phyloP scores from a whole-genome alignment of 163 green algal species.

The Scenedesmus sp. region DNA sequence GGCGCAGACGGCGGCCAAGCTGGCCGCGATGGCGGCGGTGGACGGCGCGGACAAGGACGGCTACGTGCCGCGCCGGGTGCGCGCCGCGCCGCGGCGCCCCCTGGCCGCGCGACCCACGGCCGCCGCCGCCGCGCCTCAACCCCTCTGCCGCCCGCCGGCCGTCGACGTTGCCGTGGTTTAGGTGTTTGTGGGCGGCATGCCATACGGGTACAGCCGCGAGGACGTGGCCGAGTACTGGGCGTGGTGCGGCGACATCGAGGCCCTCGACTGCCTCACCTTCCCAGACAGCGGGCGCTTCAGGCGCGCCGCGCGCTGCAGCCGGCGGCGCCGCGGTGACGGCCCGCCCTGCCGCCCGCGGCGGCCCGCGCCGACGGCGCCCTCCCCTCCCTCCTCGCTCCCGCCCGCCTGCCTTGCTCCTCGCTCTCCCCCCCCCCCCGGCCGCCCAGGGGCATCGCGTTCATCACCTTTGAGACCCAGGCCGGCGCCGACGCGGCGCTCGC shows the following conservation, averaged over 20 bases:
- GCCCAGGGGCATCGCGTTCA: slow-evolving; percentile 81
- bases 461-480: slow-evolving; percentile 83
- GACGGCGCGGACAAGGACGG: slow-evolving; percentile 50
- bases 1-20: slow-evolving; percentile 55
- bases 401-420: neutral
- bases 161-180: neutral
- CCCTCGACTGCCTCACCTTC: slow-evolving; percentile 80
- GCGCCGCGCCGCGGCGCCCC: too few species aligned
- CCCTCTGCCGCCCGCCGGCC: too few species aligned
- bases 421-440: too few species aligned
- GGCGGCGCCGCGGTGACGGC: neutral
- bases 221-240: slow-evolving; percentile 82
- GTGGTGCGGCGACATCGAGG: slow-evolving; percentile 84
- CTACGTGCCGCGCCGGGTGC: slow-evolving; percentile 58
- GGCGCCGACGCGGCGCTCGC: slow-evolving; percentile 74
- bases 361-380: too few species aligned
- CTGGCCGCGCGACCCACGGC: too few species aligned
- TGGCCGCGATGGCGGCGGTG: slow-evolving; percentile 45
- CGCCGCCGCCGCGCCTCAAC: too few species aligned
- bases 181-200: slow-evolving; percentile 90
- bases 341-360: too few species aligned
- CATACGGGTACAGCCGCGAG: slow-evolving; percentile 73
- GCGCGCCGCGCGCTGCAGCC: neutral
- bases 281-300: slow-evolving; percentile 67
- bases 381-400: too few species aligned